phyloP scores from a whole-genome alignment of 1,284 basidiomycete species.

The Leucoagaricus sp. region DNA sequence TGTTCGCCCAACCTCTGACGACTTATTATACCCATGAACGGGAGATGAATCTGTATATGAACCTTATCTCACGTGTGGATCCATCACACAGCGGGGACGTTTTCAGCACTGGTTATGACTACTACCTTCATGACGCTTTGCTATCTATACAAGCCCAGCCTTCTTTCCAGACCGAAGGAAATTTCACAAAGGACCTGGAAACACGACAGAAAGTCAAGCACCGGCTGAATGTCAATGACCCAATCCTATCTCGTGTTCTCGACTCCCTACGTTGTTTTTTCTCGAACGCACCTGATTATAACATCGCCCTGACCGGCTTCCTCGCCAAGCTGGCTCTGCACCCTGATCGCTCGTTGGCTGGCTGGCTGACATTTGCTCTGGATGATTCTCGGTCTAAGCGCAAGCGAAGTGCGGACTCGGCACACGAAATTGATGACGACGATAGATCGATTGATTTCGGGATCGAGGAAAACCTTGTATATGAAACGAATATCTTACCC shows the following conservation, averaged over 20 bases:
- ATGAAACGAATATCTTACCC: slow-evolving; percentile 57
- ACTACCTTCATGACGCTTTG: slow-evolving; percentile 83
- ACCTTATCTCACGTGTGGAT: slow-evolving; percentile 79
- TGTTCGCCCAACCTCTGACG: slow-evolving; percentile 63
- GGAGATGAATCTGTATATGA: slow-evolving; percentile 81
- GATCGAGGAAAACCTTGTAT: slow-evolving; percentile 65
- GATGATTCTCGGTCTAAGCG: slow-evolving; percentile 31
- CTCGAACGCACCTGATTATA: slow-evolving; percentile 82
- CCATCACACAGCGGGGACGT: slow-evolving; percentile 69
- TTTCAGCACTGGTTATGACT: slow-evolving; percentile 85
- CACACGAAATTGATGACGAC: slow-evolving; percentile 46
- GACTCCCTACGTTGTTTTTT: slow-evolving; percentile 79
- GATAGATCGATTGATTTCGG: slow-evolving; percentile 78
- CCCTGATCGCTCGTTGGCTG: slow-evolving; percentile 83
- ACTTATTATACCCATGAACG: slow-evolving; percentile 79
- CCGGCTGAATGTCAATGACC: slow-evolving; percentile 77
- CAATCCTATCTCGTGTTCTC: slow-evolving; percentile 72
- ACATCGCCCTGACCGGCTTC: slow-evolving; percentile 86
- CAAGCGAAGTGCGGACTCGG: slow-evolving; percentile 18
- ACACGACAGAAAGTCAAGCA: slow-evolving; percentile 56
- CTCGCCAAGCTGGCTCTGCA: slow-evolving; percentile 79
- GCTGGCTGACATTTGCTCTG: slow-evolving; percentile 80
- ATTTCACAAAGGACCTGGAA: slow-evolving; percentile 32
- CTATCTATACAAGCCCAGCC: slow-evolving; percentile 65
- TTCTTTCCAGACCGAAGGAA: slow-evolving; percentile 42